Conservation (phyloP, 169 alveolate genomes). For the Pseudocohnilembus persalinus region DNA sequence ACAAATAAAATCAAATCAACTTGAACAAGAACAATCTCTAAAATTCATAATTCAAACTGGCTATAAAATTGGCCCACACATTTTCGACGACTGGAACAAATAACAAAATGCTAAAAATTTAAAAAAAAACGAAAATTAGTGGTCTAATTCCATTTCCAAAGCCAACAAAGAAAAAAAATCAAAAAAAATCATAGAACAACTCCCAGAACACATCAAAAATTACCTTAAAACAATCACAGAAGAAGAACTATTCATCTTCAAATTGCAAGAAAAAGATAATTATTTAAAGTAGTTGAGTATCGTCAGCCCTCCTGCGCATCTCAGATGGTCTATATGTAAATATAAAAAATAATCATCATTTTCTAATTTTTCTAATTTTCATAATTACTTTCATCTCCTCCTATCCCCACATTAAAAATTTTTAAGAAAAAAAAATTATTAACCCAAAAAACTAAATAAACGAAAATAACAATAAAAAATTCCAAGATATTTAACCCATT, state of each 20-base stretch:
- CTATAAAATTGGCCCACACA: background rate
- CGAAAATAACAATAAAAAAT: too few species aligned
- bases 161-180: too few species aligned
- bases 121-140: too few species aligned
- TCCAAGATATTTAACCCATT: too few species aligned
- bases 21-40: background rate
- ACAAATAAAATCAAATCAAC: background rate
- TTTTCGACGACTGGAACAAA: background rate
- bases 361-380: background rate
- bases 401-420: too few species aligned
- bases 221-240: background rate
- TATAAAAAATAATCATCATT: too few species aligned
- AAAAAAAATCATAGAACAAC: background rate
- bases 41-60: background rate
- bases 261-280: too few species aligned
- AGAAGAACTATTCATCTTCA: background rate
- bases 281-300: too few species aligned
- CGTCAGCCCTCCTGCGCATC: background rate
- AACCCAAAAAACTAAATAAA: too few species aligned
- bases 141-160: background rate
- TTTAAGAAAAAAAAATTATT: too few species aligned
- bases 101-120: background rate
- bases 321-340: background rate
- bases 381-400: too few species aligned
- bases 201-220: background rate